phyloP scores from a whole-genome alignment of 2,329 filamentous ascomycete species.

The Huntiella savannae region DNA sequence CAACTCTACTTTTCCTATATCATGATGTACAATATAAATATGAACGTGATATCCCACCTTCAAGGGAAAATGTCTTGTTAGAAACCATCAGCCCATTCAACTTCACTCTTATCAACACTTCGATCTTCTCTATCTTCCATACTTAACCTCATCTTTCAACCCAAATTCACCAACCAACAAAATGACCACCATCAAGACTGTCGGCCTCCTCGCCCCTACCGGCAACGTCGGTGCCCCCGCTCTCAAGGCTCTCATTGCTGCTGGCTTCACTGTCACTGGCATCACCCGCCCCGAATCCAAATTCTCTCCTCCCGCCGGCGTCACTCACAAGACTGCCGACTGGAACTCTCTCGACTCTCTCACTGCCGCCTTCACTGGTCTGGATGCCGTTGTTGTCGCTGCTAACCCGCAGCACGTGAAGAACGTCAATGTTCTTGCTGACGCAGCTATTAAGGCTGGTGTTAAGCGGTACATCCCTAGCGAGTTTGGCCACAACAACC shows the following conservation, averaged over 20 bases:
- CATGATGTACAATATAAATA: too few relatives aligned
- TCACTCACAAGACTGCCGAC: constrained; percentile 28
- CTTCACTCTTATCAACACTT: not conserved
- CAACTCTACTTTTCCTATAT: not conserved
- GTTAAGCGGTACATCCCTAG: constrained; percentile 43
- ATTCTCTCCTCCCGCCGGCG: constrained; percentile 18
- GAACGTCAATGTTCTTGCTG: constrained; percentile 26
- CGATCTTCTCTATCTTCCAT: not conserved
- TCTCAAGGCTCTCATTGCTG: constrained; percentile 20
- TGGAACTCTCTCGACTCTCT: constrained; percentile 30
- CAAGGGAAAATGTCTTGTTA: too few relatives aligned
- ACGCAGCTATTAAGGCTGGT: constrained; percentile 39
- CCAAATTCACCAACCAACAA: not conserved
- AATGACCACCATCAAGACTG: constrained; percentile 18
- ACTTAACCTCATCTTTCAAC: not conserved
- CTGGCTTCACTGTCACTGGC: constrained; percentile 31
- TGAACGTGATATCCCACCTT: too few relatives aligned
- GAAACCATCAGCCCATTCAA: not conserved
- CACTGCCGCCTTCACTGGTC: constrained; percentile 29
- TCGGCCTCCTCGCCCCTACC: constrained; percentile 21
- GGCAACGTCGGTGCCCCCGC: constrained; percentile 24
- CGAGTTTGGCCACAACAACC: constrained; percentile 28
- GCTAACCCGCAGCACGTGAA: constrained; percentile 22
- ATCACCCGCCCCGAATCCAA: constrained; percentile 30
- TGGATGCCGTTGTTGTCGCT: constrained; percentile 34